Evolutionary conservation across 495 filamentous ascomycete species (phyloP), one percentile per base, ranked within the genome.

Genomic region (Collariella sp.): DNA sequence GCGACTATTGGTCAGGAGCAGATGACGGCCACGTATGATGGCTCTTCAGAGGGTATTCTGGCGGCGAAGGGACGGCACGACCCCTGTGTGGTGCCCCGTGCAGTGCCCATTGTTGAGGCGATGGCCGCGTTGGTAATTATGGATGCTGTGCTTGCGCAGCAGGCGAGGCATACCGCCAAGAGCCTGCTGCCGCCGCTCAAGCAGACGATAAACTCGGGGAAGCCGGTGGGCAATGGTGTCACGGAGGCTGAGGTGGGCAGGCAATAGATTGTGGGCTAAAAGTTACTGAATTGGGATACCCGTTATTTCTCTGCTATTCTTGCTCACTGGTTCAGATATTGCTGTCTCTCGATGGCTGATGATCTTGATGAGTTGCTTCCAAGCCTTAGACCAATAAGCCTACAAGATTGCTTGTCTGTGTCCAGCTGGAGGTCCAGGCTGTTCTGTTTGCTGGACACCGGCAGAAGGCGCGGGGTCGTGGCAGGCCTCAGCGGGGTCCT

Each of bases 21-120:
- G 72, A 73, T 74, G 19, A 98, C 94, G 4, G 84, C 87, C 12
- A 83, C 82, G 2, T 97, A 95, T 70, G 83, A 81, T 50, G 80
- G 83, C 7, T 68, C 72, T 12, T 74, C 76, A 15, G 82, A 86
- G 53, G 93, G 93, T 41, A 66, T 86, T 11, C 73, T 97, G 11
- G 91, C 90, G 52, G 93, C 93, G 38, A 98, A 97, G 79, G 93
- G 93, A 7, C 78, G 93, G 45, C 93, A 98, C 67, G 93, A 98
- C 65, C 93, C 93, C 16, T 96, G 91, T 65, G 93, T 97, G 7
- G 89, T 95, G 1, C 93, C 93, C 15, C 79, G 93, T 41, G 93
- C 93, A 12, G 85, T 98, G 34, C 91, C 91, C 24, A 97, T 98
- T 49, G 91, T 98, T 6, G 93, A 98, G 74, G 83, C 89, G 35